Conservation (phyloP, 1,284 basidiomycete species). For the Singerocomus inundabilis region DNA sequence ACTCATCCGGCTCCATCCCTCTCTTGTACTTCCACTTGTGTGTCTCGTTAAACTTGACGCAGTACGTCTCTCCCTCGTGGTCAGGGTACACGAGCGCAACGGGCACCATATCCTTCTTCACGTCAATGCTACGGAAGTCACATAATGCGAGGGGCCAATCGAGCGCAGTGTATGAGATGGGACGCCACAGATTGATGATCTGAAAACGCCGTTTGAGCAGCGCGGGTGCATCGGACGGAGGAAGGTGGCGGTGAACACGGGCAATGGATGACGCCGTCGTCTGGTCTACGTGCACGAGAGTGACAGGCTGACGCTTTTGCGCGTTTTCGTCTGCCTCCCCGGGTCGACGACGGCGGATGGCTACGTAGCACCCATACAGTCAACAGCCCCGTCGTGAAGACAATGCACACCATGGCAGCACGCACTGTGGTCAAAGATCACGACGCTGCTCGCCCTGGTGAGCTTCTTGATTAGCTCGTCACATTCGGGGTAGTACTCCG, state of each 20-base stretch:
- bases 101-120: constrained; percentile 36
- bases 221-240: constrained; percentile 42
- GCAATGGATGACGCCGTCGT: constrained; percentile 45
- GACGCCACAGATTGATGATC: constrained; percentile 57
- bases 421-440: constrained; percentile 58
- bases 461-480: constrained; percentile 49
- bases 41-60: constrained; percentile 20
- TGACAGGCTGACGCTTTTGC: constrained; percentile 49
- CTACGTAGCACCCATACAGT: neutral
- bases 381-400: neutral
- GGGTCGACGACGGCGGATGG: constrained; percentile 46
- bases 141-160: constrained; percentile 51
- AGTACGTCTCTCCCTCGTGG: constrained; percentile 19
- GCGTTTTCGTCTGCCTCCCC: constrained; percentile 40
- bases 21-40: constrained; percentile 31
- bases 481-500: constrained; percentile 52
- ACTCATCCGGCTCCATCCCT: constrained; percentile 43
- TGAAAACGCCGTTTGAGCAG: constrained; percentile 44
- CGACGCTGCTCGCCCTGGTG: constrained; percentile 49
- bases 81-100: constrained; percentile 29
- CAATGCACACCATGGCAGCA: neutral
- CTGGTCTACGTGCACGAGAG: constrained; percentile 53
- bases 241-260: constrained; percentile 54
- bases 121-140: constrained; percentile 47
- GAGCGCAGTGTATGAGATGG: constrained; percentile 44